Evolutionary conservation across 352 stramenopile species (phyloP), one percentile per base, ranked within the genome.

Genomic region (Globisporangium yorkense): DNA sequence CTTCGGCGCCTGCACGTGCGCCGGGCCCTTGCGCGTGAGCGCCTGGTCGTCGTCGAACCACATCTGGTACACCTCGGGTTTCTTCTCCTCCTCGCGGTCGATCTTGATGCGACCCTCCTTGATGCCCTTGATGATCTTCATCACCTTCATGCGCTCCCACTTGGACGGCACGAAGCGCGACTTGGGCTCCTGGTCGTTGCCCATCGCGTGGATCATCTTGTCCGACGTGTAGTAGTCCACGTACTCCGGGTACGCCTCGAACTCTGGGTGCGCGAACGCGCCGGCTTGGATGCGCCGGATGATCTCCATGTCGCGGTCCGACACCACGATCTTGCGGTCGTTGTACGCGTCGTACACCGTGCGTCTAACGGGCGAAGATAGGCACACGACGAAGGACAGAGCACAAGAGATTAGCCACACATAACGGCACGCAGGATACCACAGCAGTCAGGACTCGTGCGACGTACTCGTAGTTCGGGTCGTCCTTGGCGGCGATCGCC

Each of bases 321-420:
- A 97, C 37, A 99, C 73, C 27, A 96, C 84, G 33, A 99, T 97
- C 66, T 99, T 96, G 52, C 89, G 94, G 58, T 98, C 97, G 58
- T 99, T 99, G 68, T 99, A 97, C 21, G 89, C 94, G 73, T 99
- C 98, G 71, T 99, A 99, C 44, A 99, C 92, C 0, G 96, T 98
- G 46, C 94, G 87, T 56, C 85, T 95, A 27, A 2, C 24, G 24
- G 24, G 24, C 24, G 24, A 27, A 27, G 24, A 27, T 1, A 27
- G 24, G 12, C 9, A 15, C 8, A 15, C 35, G 35, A 41, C 9
- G 33, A 13, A 43, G 37, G 37, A 15, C 37, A 43, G 4, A 18
- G 0, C 37, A 43, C 10, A 4, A 43, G 37, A 18, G 12, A 13
- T 16, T 51, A 44, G 67, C 46, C 59, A 68, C 21, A 72, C 50